Evolutionary conservation across 495 filamentous ascomycete species (phyloP), one percentile per base, ranked within the genome.

Genomic region (Penicillium riverlandense): DNA sequence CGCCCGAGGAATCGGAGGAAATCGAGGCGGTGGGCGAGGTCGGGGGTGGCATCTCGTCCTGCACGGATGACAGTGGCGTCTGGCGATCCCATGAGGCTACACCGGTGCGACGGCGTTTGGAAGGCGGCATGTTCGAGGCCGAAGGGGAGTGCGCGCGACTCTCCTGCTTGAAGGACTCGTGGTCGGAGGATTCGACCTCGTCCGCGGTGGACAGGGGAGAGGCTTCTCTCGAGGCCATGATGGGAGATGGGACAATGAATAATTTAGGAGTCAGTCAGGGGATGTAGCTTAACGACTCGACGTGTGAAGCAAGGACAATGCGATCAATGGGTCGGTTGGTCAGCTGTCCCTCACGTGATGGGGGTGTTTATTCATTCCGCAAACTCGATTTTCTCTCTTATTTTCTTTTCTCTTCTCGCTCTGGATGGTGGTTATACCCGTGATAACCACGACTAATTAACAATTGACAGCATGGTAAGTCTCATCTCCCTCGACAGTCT

Each of bases 1-100:
- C 84, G 62, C 88, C 88, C 31, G 84, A 85, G 47, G 85, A 92
- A 57, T 98, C 94, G 35, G 82, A 86, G 35, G 88, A 95, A 51
- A 97, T 84, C 16, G 83, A 82, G 41, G 59, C 51, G 38, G 70
- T 64, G 14, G 70, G 69, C 6, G 66, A 71, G 27, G 66, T 50
- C 10, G 69, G 67, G 12, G 65, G 58, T 7, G 66, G 73, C 31
- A 55, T 44, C 15, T 67, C 66, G 44, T 71, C 72, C 38, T 61
- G 63, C 44, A 60, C 53, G 13, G 61, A 65, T 12, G 69, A 72
- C 7, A 72, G 54, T 14, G 74, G 72, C 5, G 74, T 76, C 15
- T 73, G 69, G 37, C 67, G 65, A 49, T 75, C 70, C 62, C 70
- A 75, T 16, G 64, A 65, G n/a, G 66, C 60, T 40, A 65, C 55